These are phyloP conservation scores for Sporothrix humicola DNA, from an alignment of 2,329 filamentous ascomycete genomes.

Conservation along the genomic window DNA sequence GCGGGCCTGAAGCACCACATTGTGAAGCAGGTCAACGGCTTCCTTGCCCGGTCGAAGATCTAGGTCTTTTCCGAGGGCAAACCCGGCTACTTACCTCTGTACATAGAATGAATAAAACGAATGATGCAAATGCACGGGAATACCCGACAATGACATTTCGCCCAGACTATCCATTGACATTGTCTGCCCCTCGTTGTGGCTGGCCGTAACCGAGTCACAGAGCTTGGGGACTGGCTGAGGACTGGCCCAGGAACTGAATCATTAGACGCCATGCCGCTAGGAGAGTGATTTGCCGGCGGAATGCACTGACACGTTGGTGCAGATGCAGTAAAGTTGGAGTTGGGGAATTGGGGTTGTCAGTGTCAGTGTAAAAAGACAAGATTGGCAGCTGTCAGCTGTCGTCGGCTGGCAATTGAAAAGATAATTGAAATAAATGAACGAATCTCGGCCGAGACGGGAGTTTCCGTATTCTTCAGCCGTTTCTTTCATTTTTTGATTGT, in stretches of 20 bases:
- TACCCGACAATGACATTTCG: too few relatives aligned
- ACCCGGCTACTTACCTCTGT: background rate
- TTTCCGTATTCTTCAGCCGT: background rate
- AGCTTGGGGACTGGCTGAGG: background rate
- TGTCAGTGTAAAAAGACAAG: background rate
- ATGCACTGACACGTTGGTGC: background rate
- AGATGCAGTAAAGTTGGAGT: background rate
- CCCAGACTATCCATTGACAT: background rate
- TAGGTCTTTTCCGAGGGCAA: background rate
- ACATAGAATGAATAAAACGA: conserved; percentile 10
- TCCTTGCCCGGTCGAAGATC: conserved; percentile 32
- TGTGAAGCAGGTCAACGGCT: conserved; percentile 40
- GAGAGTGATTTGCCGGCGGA: conserved; percentile 7
- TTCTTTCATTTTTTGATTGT: background rate
- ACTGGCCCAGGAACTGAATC: conserved; percentile 3
- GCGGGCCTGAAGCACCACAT: conserved; percentile 40
- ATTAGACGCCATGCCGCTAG: background rate
- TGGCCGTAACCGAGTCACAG: background rate
- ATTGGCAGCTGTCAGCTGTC: background rate
- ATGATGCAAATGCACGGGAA: background rate
- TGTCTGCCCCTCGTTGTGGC: background rate
- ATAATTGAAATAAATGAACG: background rate
- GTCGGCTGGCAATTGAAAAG: background rate
- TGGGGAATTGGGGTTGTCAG: background rate
- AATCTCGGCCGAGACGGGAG: background rate